Percentiles rank a stretch among this genome's conserved stretches.
Conservation (phyloP, 805 yeast species). For the Yarrowia sp. region DNA sequence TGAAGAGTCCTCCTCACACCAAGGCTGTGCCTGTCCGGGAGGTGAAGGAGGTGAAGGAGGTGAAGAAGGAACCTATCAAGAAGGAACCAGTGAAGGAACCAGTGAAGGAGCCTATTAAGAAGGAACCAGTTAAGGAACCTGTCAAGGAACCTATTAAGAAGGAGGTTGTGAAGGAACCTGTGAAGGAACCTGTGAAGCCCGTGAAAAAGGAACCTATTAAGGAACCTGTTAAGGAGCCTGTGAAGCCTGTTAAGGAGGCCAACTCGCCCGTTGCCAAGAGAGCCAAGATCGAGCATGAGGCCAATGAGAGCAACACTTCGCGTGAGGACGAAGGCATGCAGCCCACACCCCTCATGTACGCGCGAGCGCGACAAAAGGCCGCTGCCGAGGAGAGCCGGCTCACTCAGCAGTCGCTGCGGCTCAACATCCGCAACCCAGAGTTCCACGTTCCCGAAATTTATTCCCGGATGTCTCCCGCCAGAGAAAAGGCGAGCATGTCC, state of each 20-base stretch:
- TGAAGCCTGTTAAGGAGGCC: background rate
- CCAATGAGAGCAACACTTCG: background rate
- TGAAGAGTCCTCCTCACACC: background rate
- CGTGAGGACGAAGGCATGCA: background rate
- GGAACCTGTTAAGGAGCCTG: background rate
- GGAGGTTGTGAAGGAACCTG: too few species aligned
- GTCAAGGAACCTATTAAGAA: too few species aligned
- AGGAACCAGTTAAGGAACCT: too few species aligned
- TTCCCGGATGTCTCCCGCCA: background rate
- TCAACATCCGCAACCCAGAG: background rate
- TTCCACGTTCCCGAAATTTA: background rate
- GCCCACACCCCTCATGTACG: background rate
- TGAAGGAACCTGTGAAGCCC: too few species aligned
- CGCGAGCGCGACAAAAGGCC: background rate
- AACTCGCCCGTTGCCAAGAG: background rate
- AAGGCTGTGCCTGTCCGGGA: background rate
- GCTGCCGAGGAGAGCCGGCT: background rate
- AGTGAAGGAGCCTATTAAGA: too few species aligned
- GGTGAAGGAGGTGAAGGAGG: too few species aligned
- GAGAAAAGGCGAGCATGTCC: background rate
- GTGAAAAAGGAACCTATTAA: background rate
- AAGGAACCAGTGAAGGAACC: too few species aligned
- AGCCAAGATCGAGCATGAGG: background rate
- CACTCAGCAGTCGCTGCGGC: background rate
- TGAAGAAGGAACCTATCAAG: too few species aligned